Conservation (phyloP, 176 grass and related monocot genomes). For the Ensete glaucum region DNA sequence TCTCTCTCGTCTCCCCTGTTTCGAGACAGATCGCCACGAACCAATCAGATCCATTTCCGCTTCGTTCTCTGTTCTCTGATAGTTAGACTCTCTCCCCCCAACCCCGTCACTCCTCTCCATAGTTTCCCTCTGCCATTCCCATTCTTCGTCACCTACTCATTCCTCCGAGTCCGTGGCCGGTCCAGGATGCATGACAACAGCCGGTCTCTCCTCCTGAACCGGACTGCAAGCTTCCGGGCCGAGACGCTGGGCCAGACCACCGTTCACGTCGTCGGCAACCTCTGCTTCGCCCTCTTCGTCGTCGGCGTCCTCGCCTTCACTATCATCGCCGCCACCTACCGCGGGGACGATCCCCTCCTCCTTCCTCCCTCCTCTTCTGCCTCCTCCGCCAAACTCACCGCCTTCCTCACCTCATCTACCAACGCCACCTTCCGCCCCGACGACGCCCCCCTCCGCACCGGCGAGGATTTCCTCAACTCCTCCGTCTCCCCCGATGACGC, state of each 20-base stretch:
- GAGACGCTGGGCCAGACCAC: conserved; percentile 13
- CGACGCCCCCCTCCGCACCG: conserved; percentile 5
- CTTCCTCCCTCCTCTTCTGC: neutral
- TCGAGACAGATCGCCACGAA: no score
- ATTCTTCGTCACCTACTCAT: neutral
- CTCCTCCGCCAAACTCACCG: neutral
- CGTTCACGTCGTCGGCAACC: conserved; percentile 1
- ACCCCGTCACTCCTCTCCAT: neutral
- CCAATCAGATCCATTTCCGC: no score
- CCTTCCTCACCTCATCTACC: conserved; percentile 12
- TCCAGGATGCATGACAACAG: neutral
- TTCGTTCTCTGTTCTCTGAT: no score
- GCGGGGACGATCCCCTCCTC: conserved; percentile 11
- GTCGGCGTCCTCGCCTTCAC: conserved; percentile 19
- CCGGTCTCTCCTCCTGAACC: neutral
- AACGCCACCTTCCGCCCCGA: conserved; percentile 26
- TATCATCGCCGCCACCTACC: conserved; percentile 20
- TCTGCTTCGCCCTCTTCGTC: conserved; percentile 18
- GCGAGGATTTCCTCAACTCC: conserved; percentile 23
- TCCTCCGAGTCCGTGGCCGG: no score
- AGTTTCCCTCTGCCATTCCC: neutral
- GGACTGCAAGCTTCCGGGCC: neutral
- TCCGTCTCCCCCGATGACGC: neutral
- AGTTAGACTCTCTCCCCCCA: neutral
- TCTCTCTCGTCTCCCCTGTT: no score